A percentile compares a stretch with the other conserved stretches of the same genome.
Evolutionary conservation across 2,329 filamentous ascomycete genomes (phyloP).

Genomic region (Phaeosphaeria sp.): DNA sequence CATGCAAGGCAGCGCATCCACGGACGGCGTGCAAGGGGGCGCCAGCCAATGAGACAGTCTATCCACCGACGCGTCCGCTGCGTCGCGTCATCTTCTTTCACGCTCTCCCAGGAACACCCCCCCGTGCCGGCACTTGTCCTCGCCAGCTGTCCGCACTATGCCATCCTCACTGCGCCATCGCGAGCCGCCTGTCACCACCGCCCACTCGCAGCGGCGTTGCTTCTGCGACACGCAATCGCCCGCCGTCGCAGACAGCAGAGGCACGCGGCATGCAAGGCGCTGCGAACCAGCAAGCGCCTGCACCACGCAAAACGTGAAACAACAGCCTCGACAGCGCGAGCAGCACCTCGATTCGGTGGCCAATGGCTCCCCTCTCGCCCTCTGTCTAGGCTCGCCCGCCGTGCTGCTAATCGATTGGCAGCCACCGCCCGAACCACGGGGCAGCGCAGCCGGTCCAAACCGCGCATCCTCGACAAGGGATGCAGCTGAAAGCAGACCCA

Average conservation of each 20-base stretch:
- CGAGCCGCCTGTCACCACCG: conserved; percentile 18
- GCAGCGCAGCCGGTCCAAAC: conserved; percentile 18
- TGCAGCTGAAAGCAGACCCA: conserved; percentile 4
- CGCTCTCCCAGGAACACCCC: conserved; percentile 22
- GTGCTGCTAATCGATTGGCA: conserved; percentile 11
- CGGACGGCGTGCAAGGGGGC: conserved; percentile 25
- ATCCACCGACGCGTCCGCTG: conserved; percentile 23
- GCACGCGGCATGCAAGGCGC: not conserved
- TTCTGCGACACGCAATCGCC: conserved; percentile 1
- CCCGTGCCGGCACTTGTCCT: conserved; percentile 20
- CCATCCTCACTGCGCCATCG: conserved; percentile 11
- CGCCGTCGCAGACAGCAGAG: not conserved
- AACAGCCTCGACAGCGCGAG: conserved; percentile 9
- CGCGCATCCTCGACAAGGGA: conserved; percentile 13
- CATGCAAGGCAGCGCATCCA: conserved; percentile 39
- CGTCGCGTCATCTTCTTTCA: conserved; percentile 23
- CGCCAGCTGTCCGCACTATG: conserved; percentile 33
- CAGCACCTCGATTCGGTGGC: conserved; percentile 12
- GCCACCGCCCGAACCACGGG: conserved; percentile 16
- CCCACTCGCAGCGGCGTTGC: conserved; percentile 17
- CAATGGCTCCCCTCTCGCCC: conserved; percentile 9
- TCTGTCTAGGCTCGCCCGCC: conserved; percentile 7
- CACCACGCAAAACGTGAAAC: conserved; percentile 24
- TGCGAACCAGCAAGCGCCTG: conserved; percentile 7
- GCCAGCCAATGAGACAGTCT: conserved; percentile 27